These are phyloP conservation scores for Lasiosphaeris hirsuta DNA, from an alignment of 495 filamentous ascomycete species.

Conservation along the genomic window DNA sequence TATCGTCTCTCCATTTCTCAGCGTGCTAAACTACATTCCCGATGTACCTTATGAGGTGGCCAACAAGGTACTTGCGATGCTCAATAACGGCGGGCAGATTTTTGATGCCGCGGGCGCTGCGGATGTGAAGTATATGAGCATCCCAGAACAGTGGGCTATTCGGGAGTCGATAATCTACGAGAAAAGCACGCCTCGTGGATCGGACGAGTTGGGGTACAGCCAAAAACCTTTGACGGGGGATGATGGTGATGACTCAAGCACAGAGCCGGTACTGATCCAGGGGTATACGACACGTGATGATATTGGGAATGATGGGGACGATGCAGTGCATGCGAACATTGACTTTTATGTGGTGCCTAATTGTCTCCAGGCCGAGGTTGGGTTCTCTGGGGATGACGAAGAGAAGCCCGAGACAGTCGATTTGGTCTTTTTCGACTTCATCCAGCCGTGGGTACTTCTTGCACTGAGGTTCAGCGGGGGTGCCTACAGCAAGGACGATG, in stretches of 20 bases:
- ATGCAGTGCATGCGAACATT: conserved; percentile 76
- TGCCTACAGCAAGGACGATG: conserved; percentile 56
- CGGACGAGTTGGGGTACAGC: background rate
- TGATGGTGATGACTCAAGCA: conserved; percentile 2
- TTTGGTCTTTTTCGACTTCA: conserved; percentile 87
- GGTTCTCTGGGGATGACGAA: conserved; percentile 45
- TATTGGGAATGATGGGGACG: conserved; percentile 81
- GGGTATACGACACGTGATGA: conserved; percentile 92
- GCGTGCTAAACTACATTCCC: conserved; percentile 70
- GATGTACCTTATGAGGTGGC: conserved; percentile 77
- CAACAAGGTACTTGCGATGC: conserved; percentile 60
- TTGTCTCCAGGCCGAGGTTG: conserved; percentile 65
- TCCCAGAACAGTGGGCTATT: conserved; percentile 38
- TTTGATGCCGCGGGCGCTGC: conserved; percentile 31
- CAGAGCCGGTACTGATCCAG: conserved; percentile 50
- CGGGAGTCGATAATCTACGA: conserved; percentile 27
- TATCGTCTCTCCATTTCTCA: conserved; percentile 85
- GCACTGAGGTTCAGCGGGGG: conserved; percentile 67
- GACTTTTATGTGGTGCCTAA: conserved; percentile 77
- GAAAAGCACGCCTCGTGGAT: background rate
- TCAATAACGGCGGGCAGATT: conserved; percentile 69
- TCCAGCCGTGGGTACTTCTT: conserved; percentile 71
- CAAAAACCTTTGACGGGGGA: conserved; percentile 30
- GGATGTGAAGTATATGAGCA: conserved; percentile 34
- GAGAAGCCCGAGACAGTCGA: conserved; percentile 67